These are phyloP conservation scores for Irpex sp. DNA, from an alignment of 1,284 basidiomycete genomes.

Conservation along the genomic window DNA sequence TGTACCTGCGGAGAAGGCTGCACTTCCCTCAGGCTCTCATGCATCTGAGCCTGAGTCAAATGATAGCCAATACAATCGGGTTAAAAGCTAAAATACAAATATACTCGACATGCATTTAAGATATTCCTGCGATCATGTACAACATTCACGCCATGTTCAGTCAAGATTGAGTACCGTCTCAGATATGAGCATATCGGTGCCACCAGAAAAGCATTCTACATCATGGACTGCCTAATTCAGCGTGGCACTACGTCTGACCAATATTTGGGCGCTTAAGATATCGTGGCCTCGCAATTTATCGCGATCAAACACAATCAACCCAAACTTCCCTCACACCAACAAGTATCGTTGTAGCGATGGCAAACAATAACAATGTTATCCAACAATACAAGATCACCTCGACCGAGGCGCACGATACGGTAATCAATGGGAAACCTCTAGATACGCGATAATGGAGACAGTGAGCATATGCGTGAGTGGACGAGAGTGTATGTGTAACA, in stretches of 20 bases:
- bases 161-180: too few species aligned
- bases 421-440: neutral
- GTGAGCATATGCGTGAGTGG: neutral
- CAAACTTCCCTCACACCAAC: too few species aligned
- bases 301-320: too few species aligned
- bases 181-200: neutral
- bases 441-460: neutral
- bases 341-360: neutral
- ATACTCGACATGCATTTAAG: too few species aligned
- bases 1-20: too few species aligned
- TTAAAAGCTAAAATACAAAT: too few species aligned
- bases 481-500: neutral
- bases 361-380: neutral
- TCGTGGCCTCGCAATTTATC: neutral
- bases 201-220: neutral
- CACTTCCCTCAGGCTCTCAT: too few species aligned
- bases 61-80: too few species aligned
- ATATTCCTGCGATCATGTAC: too few species aligned
- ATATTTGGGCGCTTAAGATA: neutral
- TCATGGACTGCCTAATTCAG: neutral
- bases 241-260: too few species aligned
- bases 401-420: neutral
- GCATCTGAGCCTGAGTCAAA: too few species aligned
- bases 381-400: neutral
- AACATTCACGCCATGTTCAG: too few species aligned